Evolutionary conservation across 257 asterid species (phyloP).

Genomic region (Nicotiana attenuata): DNA sequence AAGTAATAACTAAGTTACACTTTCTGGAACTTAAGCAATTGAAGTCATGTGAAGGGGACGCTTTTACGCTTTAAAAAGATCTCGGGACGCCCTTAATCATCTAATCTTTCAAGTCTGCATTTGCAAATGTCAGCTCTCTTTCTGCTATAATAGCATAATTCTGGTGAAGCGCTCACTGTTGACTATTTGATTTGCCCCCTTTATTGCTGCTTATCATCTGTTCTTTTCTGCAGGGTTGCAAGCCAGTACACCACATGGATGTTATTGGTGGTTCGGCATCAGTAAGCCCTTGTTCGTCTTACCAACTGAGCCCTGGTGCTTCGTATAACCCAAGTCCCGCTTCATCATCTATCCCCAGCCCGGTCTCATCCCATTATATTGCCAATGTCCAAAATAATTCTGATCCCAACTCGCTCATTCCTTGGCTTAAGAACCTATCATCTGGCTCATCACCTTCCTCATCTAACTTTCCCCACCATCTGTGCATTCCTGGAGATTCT

Average conservation of each 20-base stretch:
- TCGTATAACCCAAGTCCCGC: constrained; percentile 86
- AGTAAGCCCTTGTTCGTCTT: constrained; percentile 75
- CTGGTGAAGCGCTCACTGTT: not conserved
- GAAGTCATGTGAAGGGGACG: not conserved
- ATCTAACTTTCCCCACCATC: constrained; percentile 68
- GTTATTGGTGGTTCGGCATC: constrained; percentile 55
- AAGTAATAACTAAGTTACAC: not conserved
- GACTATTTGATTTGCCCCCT: not conserved
- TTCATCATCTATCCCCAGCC: constrained; percentile 82
- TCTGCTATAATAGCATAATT: not conserved
- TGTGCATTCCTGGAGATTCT: constrained; percentile 79
- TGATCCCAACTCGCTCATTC: constrained; percentile 86
- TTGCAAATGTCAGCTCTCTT: not conserved
- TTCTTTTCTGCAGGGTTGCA: constrained; percentile 65
- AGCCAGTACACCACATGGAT: constrained; percentile 66
- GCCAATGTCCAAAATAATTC: constrained; percentile 37
- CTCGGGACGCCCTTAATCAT: not conserved
- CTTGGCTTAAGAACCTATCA: constrained; percentile 90
- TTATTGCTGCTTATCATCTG: constrained; percentile 10
- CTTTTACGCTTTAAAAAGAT: not conserved
- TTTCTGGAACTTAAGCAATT: not conserved
- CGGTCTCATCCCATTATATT: constrained; percentile 47
- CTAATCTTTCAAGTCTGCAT: not conserved
- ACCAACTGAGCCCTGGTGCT: constrained; percentile 79
- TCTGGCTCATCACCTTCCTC: constrained; percentile 59